A percentile compares a stretch with the other conserved stretches of the same genome.
These are phyloP conservation scores for Colletotrichum plurivorum DNA, from an alignment of 2,329 filamentous ascomycete species.

Conservation along the genomic window DNA sequence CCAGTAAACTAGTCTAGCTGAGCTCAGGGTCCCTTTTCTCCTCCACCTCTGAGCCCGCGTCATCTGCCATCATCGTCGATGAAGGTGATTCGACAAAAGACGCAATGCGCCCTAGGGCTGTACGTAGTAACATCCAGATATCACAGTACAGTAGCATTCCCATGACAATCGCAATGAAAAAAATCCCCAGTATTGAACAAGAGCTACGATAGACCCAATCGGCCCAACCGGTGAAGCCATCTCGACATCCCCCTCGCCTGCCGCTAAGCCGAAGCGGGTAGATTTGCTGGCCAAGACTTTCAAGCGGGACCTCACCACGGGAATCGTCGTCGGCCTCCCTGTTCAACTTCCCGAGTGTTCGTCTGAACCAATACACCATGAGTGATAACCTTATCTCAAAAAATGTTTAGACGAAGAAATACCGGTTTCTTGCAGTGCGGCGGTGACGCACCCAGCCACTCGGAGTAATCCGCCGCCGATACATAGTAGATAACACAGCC, in stretches of 20 bases:
- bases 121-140: neutral
- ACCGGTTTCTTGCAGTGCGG: neutral
- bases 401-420: too few relatives aligned
- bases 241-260: neutral
- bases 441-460: neutral
- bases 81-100: neutral
- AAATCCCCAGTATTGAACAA: neutral
- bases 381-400: neutral
- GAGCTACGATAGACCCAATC: neutral
- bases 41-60: neutral
- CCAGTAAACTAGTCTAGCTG: too few relatives aligned
- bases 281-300: constrained; percentile 29
- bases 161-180: neutral
- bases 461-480: neutral
- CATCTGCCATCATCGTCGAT: neutral
- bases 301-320: constrained; percentile 4
- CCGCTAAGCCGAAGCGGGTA: constrained; percentile 4
- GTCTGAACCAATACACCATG: too few relatives aligned
- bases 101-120: neutral
- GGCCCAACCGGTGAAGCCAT: constrained; percentile 13
- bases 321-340: neutral
- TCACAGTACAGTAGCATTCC: neutral
- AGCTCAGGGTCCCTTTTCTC: neutral
- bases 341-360: too few relatives aligned
- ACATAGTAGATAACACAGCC: too few relatives aligned